Conservation (phyloP, 371 early-diverging fungal species). For the Aphelidium insulamus region DNA sequence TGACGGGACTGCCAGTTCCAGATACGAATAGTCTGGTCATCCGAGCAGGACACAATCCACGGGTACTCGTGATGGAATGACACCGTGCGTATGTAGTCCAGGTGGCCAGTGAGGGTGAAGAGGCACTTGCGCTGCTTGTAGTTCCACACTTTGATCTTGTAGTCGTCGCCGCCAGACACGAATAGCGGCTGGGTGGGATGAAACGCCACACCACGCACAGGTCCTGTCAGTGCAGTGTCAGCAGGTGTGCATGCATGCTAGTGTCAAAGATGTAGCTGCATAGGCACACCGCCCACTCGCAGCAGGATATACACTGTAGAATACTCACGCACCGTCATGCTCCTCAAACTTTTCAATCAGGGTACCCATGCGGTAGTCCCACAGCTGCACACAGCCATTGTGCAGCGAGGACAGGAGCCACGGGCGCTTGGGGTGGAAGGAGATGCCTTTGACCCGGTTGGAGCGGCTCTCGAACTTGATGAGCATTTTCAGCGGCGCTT, state of each 20-base stretch:
- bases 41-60: constrained; percentile 92
- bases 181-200: constrained; percentile 95
- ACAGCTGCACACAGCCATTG: constrained; percentile 92
- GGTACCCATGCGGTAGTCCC: constrained; percentile 98
- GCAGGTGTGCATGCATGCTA: not conserved
- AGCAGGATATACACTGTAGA: not conserved
- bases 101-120: constrained; percentile 89
- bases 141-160: constrained; percentile 98
- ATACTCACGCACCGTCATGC: constrained; percentile 62
- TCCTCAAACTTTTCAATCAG: constrained; percentile 90
- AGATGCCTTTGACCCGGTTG: constrained; percentile 90
- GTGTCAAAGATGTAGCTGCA: not conserved
- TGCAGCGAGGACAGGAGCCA: constrained; percentile 94
- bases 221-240: constrained; percentile 29
- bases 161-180: constrained; percentile 98
- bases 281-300: not conserved
- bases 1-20: constrained; percentile 99
- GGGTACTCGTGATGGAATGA: constrained; percentile 97
- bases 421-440: constrained; percentile 95
- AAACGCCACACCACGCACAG: constrained; percentile 93
- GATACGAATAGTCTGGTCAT: constrained; percentile 97
- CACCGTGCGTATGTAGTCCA: constrained; percentile 95
- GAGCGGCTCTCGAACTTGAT: constrained; percentile 91
- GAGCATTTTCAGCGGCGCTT: no score
- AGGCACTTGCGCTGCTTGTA: constrained; percentile 87